Evolutionary conservation across 768 basidiomycete genomes (phyloP).

Genomic region (Leucocoprinus sp.): DNA sequence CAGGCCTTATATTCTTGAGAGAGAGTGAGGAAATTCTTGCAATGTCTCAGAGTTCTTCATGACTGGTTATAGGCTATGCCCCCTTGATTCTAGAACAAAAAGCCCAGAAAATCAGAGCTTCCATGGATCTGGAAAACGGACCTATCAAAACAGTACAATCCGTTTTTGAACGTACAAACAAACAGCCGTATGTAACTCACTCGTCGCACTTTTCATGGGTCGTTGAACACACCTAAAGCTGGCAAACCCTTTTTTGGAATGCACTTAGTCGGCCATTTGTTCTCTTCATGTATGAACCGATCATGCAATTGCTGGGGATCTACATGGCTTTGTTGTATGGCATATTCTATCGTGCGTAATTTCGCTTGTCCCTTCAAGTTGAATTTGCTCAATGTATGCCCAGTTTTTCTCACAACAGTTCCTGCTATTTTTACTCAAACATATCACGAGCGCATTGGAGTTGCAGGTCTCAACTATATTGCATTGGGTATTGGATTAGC

Average conservation of each 20-base stretch:
- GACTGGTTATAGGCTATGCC: conserved; percentile 30
- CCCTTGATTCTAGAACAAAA: conserved; percentile 41
- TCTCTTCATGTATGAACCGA: conserved; percentile 52
- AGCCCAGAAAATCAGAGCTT: conserved; percentile 35
- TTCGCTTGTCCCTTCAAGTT: background rate
- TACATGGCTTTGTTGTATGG: conserved; percentile 72
- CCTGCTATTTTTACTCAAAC: conserved; percentile 46
- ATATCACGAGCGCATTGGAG: conserved; percentile 49
- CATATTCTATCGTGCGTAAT: conserved; percentile 40
- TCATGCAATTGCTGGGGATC: conserved; percentile 56
- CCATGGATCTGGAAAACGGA: conserved; percentile 41
- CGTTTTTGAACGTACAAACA: conserved; percentile 32
- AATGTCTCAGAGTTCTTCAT: background rate
- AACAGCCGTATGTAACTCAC: conserved; percentile 34
- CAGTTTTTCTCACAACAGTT: conserved; percentile 63
- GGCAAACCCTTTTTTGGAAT: conserved; percentile 40
- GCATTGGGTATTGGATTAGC: conserved; percentile 59
- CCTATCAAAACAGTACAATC: conserved; percentile 33
- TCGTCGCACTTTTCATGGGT: background rate
- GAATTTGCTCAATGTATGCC: background rate
- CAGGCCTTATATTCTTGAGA: conserved; percentile 48
- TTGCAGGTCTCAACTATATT: conserved; percentile 62
- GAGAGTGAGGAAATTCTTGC: conserved; percentile 38
- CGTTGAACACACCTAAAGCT: conserved; percentile 25
- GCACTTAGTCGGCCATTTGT: conserved; percentile 62